A percentile compares a stretch with the other conserved stretches of the same genome.
Evolutionary conservation across 2,329 filamentous ascomycete species (phyloP).

Genomic region (Claviceps arundinis): DNA sequence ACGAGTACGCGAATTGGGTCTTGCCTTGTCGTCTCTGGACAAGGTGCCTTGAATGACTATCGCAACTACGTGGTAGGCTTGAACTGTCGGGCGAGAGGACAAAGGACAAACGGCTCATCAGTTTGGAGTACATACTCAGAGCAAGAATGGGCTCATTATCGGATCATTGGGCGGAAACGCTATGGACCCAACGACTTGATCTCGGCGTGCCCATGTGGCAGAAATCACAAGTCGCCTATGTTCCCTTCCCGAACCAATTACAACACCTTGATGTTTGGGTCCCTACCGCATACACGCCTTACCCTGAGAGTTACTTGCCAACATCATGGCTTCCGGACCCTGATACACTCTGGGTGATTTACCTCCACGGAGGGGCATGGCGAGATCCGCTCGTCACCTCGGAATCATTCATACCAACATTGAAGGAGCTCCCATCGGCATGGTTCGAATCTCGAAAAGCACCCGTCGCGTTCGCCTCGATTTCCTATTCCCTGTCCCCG

Average conservation of each 20-base stretch:
- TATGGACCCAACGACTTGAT: neutral
- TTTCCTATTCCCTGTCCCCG: constrained; percentile 6
- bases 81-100: neutral
- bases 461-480: constrained; percentile 5
- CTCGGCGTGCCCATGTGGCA: constrained; percentile 7
- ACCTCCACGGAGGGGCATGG: constrained; percentile 17
- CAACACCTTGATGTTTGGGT: constrained; percentile 7
- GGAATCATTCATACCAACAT: constrained; percentile 3
- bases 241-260: neutral
- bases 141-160: neutral
- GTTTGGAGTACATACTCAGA: no score
- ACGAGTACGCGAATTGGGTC: no score
- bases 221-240: constrained; percentile 5
- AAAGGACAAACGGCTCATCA: no score
- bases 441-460: constrained; percentile 1
- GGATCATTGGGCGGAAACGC: constrained; percentile 2
- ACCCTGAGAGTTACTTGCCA: neutral
- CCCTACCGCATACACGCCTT: neutral
- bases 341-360: constrained; percentile 9
- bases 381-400: constrained; percentile 13
- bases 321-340: constrained; percentile 4
- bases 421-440: constrained; percentile 1
- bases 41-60: no score
- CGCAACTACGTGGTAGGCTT: no score
- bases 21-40: no score